phyloP scores from a whole-genome alignment of 2,329 filamentous ascomycete genomes.

The Mollisia scopiformis region DNA sequence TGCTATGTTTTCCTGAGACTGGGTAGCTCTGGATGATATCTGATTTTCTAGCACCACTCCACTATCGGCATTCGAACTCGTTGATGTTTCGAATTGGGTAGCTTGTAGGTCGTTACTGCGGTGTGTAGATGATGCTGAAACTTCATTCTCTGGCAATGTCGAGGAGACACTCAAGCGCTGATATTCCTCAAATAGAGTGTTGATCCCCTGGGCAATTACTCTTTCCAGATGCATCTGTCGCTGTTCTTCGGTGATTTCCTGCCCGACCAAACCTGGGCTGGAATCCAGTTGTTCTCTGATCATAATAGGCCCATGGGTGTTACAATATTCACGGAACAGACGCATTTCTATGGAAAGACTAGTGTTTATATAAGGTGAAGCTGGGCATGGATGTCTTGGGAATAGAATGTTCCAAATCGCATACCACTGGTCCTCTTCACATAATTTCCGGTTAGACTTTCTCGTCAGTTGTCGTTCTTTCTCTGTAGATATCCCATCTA shows the following conservation, averaged over 20 bases:
- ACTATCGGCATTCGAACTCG: constrained; percentile 10
- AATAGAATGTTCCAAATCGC: constrained; percentile 22
- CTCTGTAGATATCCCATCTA: constrained; percentile 5
- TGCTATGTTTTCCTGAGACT: neutral
- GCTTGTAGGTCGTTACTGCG: neutral
- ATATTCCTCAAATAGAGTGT: neutral
- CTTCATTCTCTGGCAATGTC: neutral
- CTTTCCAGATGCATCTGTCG: neutral
- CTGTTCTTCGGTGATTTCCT: constrained; percentile 3
- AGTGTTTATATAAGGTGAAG: constrained; percentile 10
- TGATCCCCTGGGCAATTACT: neutral
- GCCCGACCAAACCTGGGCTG: neutral
- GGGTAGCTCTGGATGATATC: neutral
- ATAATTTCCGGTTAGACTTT: constrained; percentile 8
- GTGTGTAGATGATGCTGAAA: neutral
- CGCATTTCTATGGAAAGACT: neutral
- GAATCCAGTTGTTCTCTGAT: neutral
- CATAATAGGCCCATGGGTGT: neutral
- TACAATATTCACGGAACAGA: constrained; percentile 13
- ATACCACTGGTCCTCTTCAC: constrained; percentile 17
- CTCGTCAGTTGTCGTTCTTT: constrained; percentile 2
- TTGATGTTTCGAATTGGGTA: constrained; percentile 2
- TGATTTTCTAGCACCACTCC: constrained; percentile 5
- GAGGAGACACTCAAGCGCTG: neutral
- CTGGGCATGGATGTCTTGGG: neutral